These are phyloP conservation scores for Ophidiomyces ophidiicola DNA, from an alignment of 2,329 filamentous ascomycete genomes.

Conservation along the genomic window DNA sequence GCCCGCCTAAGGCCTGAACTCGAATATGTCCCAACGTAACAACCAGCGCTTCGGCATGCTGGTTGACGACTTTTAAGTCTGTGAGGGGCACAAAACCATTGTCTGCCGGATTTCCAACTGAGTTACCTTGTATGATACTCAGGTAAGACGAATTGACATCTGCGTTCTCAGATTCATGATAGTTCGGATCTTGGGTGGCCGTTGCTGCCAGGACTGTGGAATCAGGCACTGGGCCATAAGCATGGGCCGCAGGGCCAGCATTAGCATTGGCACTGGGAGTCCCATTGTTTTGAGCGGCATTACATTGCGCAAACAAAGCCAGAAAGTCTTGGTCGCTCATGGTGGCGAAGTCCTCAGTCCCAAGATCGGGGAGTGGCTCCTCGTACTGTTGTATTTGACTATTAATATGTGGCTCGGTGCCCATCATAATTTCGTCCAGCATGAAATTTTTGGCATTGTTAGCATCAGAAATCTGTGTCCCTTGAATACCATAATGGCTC, in stretches of 20 bases:
- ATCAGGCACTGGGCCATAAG: too few relatives aligned
- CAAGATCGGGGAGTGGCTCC: slow-evolving; percentile 1
- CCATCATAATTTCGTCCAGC: not conserved
- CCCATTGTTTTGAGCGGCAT: not conserved
- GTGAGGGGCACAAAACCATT: slow-evolving; percentile 1
- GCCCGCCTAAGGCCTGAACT: not conserved
- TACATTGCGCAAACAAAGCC: not conserved
- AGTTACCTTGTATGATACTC: too few relatives aligned
- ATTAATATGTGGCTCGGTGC: not conserved
- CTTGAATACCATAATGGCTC: too few relatives aligned
- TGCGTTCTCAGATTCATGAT: too few relatives aligned
- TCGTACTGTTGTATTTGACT: not conserved
- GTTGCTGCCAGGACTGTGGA: too few relatives aligned
- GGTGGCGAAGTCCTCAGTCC: not conserved
- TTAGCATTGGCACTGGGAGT: not conserved
- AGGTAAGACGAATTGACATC: too few relatives aligned
- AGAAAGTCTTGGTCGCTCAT: slow-evolving; percentile 7
- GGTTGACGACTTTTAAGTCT: not conserved
- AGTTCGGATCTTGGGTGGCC: too few relatives aligned
- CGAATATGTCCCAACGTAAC: slow-evolving; percentile 4
- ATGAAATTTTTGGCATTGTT: too few relatives aligned
- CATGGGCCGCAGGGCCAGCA: not conserved
- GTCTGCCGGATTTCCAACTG: not conserved
- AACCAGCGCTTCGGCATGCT: not conserved
- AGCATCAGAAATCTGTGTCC: too few relatives aligned